Percentiles rank a stretch among this genome's conserved stretches.
Evolutionary conservation across 1,139 yeast genomes (phyloP).

Genomic region (Yamadazyma dushanensis): DNA sequence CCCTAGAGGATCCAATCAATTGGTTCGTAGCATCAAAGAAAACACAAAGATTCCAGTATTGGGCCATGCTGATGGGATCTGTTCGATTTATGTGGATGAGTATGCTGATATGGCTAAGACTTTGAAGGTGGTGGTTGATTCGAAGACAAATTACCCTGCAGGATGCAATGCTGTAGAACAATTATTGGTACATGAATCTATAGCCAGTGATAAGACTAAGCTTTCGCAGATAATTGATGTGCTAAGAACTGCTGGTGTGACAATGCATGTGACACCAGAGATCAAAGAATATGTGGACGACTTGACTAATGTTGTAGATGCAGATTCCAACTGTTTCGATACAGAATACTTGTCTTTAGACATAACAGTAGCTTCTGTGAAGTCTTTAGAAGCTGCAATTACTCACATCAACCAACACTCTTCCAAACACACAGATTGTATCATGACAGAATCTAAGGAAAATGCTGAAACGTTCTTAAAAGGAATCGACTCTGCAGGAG

Average conservation of each 20-base stretch:
- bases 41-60: slow-evolving; percentile 93
- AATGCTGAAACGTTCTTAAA: slow-evolving; percentile 76
- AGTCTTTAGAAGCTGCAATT: slow-evolving; percentile 67
- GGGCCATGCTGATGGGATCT: slow-evolving; percentile 98
- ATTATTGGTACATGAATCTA: slow-evolving; percentile 60
- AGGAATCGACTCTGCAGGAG: slow-evolving; percentile 93
- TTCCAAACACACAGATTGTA: slow-evolving; percentile 94
- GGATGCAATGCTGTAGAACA: slow-evolving; percentile 98
- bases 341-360: slow-evolving; percentile 83
- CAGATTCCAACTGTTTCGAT: slow-evolving; percentile 65
- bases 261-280: slow-evolving; percentile 64
- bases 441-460: slow-evolving; percentile 70
- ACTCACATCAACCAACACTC: slow-evolving; percentile 85
- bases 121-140: slow-evolving; percentile 68
- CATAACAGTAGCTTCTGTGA: slow-evolving; percentile 68
- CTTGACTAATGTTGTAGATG: slow-evolving; percentile 25
- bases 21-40: slow-evolving; percentile 81
- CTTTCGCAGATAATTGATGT: slow-evolving; percentile 46
- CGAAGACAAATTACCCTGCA: slow-evolving; percentile 96
- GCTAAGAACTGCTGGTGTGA: slow-evolving; percentile 66
- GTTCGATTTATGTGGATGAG: slow-evolving; percentile 80
- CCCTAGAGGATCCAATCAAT: slow-evolving; percentile 93
- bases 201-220: slow-evolving; percentile 35
- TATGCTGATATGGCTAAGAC: slow-evolving; percentile 80
- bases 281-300: slow-evolving; percentile 31